Evolutionary conservation across 495 filamentous ascomycete species (phyloP).

Genomic region (Neurospora sp.): DNA sequence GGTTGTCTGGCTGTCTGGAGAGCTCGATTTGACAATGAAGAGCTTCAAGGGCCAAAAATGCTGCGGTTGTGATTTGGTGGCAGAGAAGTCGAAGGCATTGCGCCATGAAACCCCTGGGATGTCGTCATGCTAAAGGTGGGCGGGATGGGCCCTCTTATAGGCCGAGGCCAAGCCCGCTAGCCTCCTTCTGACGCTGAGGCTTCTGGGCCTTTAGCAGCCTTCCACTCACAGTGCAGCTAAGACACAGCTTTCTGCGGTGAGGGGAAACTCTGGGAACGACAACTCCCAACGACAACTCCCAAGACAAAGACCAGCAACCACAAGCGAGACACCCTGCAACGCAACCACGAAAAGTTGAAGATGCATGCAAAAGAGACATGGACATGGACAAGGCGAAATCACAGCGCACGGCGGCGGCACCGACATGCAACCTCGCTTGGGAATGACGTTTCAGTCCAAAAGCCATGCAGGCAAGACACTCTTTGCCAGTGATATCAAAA

Average conservation of each 20-base stretch:
- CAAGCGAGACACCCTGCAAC: neutral
- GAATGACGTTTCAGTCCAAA: neutral
- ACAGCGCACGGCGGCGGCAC: neutral
- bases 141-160: neutral
- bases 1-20: neutral
- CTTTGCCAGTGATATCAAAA: neutral
- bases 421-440: neutral
- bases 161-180: neutral
- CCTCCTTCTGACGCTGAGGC: neutral
- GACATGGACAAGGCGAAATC: neutral
- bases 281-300: neutral
- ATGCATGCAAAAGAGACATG: neutral
- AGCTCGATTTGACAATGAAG: neutral
- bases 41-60: neutral
- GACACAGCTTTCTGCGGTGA: neutral
- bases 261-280: neutral
- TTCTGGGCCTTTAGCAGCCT: neutral
- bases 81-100: neutral
- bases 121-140: slow-evolving; percentile 6
- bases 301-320: neutral
- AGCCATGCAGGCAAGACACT: neutral
- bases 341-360: neutral
- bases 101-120: slow-evolving; percentile 3
- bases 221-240: slow-evolving; percentile 1
- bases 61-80: neutral